phyloP scores from a whole-genome alignment of 768 basidiomycete genomes.

The Lentinula detonsa region DNA sequence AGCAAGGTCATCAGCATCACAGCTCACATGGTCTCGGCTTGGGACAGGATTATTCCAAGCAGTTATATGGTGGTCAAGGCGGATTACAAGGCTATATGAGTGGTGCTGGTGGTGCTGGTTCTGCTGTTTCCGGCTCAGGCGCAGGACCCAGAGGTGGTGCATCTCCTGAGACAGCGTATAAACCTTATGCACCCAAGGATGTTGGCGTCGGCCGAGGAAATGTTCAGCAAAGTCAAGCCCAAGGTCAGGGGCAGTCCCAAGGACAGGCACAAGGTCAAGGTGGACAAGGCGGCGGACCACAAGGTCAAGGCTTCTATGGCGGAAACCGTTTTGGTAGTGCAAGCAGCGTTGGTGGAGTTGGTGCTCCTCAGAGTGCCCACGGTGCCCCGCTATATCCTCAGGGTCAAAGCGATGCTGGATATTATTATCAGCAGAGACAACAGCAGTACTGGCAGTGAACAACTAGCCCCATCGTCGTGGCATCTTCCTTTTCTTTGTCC shows the following conservation, averaged over 20 bases:
- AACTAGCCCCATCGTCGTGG: not conserved
- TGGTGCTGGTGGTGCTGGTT: constrained; percentile 28
- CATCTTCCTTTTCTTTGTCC: constrained; percentile 4
- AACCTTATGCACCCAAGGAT: constrained; percentile 70
- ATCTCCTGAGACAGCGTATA: constrained; percentile 72
- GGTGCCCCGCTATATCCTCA: constrained; percentile 55
- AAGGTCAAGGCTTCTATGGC: constrained; percentile 45
- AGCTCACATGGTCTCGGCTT: constrained; percentile 26
- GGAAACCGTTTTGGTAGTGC: constrained; percentile 37
- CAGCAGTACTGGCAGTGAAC: constrained; percentile 57
- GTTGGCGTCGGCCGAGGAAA: constrained; percentile 41
- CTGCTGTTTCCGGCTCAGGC: constrained; percentile 31
- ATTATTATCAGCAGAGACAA: constrained; percentile 63
- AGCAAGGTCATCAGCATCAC: constrained; percentile 15
- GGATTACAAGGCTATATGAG: constrained; percentile 18
- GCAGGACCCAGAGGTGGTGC: constrained; percentile 46
- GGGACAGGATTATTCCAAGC: constrained; percentile 18
- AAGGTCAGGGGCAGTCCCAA: constrained; percentile 42
- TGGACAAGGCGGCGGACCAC: constrained; percentile 40
- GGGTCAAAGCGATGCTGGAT: constrained; percentile 56
- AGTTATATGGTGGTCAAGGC: constrained; percentile 31
- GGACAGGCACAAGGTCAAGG: constrained; percentile 40
- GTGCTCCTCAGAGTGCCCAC: constrained; percentile 35
- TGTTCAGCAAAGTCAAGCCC: constrained; percentile 29
- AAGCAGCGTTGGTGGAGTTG: constrained; percentile 28